Conservation (phyloP, 2,329 filamentous ascomycete species). For the Hypoxylon rubiginosum region DNA sequence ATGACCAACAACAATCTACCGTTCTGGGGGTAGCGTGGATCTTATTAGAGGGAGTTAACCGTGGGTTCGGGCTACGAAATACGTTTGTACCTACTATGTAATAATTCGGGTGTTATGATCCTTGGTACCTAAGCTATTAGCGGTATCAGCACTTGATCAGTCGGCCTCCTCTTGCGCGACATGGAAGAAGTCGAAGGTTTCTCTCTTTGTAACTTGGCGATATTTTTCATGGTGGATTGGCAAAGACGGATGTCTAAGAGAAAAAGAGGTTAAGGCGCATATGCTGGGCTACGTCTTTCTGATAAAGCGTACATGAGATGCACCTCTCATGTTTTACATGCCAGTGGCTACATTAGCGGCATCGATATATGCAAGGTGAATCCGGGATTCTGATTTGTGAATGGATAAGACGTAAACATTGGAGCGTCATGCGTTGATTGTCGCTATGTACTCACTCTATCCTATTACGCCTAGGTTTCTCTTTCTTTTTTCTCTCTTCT, state of each 20-base stretch:
- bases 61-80: conserved; percentile 6
- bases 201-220: conserved; percentile 37
- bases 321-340: conserved; percentile 40
- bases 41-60: conserved; percentile 23
- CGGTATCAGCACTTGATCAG: conserved; percentile 24
- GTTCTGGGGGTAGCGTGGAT: conserved; percentile 44
- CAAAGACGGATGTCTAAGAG: conserved; percentile 18
- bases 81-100: conserved; percentile 9
- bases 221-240: conserved; percentile 44
- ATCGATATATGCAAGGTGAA: conserved; percentile 26
- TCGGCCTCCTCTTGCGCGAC: conserved; percentile 43
- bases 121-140: conserved; percentile 16
- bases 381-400: conserved; percentile 30
- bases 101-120: conserved; percentile 3
- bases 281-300: conserved; percentile 31
- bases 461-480: not conserved
- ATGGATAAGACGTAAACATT: conserved; percentile 19
- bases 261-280: conserved; percentile 32
- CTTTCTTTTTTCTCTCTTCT: not conserved
- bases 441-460: not conserved
- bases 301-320: conserved; percentile 41
- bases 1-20: conserved; percentile 51
- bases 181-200: conserved; percentile 27
- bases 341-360: conserved; percentile 37
- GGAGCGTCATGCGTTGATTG: conserved; percentile 16